These are phyloP conservation scores for Solanum aculeatissimum DNA, from an alignment of 305 asterid species.

Conservation along the genomic window DNA sequence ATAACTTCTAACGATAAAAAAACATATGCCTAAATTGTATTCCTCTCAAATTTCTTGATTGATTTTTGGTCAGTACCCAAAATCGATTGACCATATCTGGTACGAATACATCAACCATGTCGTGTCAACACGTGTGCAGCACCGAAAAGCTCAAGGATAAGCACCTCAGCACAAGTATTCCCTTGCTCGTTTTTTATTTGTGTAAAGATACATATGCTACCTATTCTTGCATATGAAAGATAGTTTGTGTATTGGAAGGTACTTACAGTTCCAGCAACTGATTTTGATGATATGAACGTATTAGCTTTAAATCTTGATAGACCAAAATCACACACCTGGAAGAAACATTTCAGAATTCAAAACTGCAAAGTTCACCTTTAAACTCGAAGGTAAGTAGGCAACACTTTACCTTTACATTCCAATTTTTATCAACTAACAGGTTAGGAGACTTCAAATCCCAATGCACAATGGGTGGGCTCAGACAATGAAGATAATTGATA, in stretches of 20 bases:
- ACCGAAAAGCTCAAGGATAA: not conserved
- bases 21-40: not conserved
- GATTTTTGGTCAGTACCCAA: not conserved
- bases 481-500: constrained; percentile 85
- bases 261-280: constrained; percentile 90
- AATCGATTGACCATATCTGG: not conserved
- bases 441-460: constrained; percentile 95
- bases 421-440: constrained; percentile 81
- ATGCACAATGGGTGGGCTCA: constrained; percentile 78
- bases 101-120: not conserved
- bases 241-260: constrained; percentile 8
- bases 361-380: not conserved
- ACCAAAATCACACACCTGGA: constrained; percentile 92
- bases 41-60: not conserved
- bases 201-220: not conserved
- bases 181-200: not conserved
- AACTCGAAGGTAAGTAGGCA: not conserved
- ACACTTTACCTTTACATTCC: constrained; percentile 73
- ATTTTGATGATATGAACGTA: constrained; percentile 84
- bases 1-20: not conserved
- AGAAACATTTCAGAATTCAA: not conserved
- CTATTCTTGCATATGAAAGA: not conserved
- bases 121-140: not conserved
- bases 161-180: not conserved
- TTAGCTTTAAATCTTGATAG: constrained; percentile 85